Evolutionary conservation across 2,329 filamentous ascomycete species (phyloP), one percentile per base, ranked within the genome.

Genomic region (Coniosporium uncinatum): DNA sequence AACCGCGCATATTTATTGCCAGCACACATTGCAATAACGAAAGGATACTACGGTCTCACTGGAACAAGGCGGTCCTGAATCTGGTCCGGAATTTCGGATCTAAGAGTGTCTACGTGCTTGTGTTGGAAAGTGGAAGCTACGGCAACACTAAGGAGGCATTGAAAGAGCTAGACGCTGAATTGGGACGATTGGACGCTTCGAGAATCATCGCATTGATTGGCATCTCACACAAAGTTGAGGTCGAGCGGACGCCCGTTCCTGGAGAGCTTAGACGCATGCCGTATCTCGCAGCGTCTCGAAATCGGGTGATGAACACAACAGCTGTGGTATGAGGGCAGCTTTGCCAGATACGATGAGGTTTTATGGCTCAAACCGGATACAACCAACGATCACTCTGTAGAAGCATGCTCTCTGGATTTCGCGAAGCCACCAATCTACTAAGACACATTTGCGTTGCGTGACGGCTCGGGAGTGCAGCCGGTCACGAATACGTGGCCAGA

Each of bases 11-110:
- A 46, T 88, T 79, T 62, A 84, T 88, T 45, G 78, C 81, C 4
- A 78, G 76, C 46, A 78, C 83, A 54, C 81, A 85, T 53, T 85
- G 81, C 71, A 86, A 84, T 52, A 78, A 78, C 47, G 83, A 75
- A 44, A 55, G 57, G 2, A 64, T 85, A 19, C 67, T 88, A 2
- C 70, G 75, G 5, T 64, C 66, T 4, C 72, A 81, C 50, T 88
- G 83, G 83, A 79, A 72, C 46, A 59, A 69, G 5, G 79, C 78
- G 1, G 64, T 88, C 3, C 44, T 83, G 5, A 64, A 73, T 2
- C 62, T 88, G 17, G 70, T 75, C 4, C 63, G 71, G 36, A 63
- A 67, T 5, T 62, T 86, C 4, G 83, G 83, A 0, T 61, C 72
- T 0, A 67, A 78, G 3, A 85, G 86, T 53, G 75, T 87, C 2